A percentile compares a stretch with the other conserved stretches of the same genome.
phyloP scores from a whole-genome alignment of 208 protist genomes.

The Trichomonas tenax region DNA sequence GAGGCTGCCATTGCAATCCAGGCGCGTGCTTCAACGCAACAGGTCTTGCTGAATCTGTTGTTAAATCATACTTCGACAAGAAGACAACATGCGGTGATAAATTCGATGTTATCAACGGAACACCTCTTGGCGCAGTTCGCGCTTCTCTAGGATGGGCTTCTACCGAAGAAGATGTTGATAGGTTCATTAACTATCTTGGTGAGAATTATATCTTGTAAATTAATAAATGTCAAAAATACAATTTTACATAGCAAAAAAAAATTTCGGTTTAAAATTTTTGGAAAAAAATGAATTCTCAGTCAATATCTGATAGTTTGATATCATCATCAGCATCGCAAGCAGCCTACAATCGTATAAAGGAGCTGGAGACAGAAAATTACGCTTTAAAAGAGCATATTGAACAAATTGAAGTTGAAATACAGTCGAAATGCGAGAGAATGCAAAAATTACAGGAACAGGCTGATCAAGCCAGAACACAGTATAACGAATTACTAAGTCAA shows the following conservation, averaged over 20 bases:
- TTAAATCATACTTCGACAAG: background rate
- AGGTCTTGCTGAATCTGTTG: background rate
- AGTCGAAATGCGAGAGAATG: background rate
- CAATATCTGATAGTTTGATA: background rate
- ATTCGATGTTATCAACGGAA: slow-evolving; percentile 17
- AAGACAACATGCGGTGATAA: slow-evolving; percentile 27
- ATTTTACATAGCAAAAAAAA: too few species aligned
- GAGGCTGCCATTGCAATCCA: slow-evolving; percentile 26
- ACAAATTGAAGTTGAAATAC: background rate
- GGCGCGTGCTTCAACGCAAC: slow-evolving; percentile 18
- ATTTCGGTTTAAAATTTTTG: too few species aligned
- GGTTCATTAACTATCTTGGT: background rate
- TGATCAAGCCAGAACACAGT: background rate
- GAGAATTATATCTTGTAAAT: background rate
- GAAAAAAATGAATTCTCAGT: background rate
- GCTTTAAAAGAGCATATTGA: background rate
- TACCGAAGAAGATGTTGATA: background rate
- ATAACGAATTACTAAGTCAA: background rate
- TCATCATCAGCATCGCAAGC: background rate
- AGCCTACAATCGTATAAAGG: background rate
- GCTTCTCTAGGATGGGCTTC: slow-evolving; percentile 23
- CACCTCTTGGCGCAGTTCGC: slow-evolving; percentile 7
- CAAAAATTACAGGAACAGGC: background rate
- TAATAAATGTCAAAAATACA: background rate
- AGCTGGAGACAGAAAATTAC: background rate